These are phyloP conservation scores for Apiospora marii DNA, from an alignment of 2,329 filamentous ascomycete genomes.

Conservation along the genomic window DNA sequence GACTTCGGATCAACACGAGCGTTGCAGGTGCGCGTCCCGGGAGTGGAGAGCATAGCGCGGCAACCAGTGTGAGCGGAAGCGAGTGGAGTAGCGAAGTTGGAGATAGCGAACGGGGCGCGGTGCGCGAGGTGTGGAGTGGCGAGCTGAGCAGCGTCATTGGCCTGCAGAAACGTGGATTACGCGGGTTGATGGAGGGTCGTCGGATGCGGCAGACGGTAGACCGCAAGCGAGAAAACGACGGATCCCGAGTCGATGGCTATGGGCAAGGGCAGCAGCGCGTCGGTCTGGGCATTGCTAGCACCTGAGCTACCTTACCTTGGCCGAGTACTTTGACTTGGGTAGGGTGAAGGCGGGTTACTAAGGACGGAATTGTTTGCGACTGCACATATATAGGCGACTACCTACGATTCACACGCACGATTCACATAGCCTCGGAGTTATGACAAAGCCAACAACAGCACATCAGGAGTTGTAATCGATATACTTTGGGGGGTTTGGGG, in stretches of 20 bases:
- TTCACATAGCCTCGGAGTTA: slow-evolving; percentile 15
- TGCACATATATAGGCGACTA: slow-evolving; percentile 14
- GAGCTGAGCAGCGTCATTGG: slow-evolving; percentile 91
- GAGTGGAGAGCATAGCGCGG: slow-evolving; percentile 61
- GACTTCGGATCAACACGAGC: slow-evolving; percentile 61
- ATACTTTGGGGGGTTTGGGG: slow-evolving; percentile 7
- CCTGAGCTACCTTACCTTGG: background rate
- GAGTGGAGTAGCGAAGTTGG: slow-evolving; percentile 52
- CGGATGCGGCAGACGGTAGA: slow-evolving; percentile 63
- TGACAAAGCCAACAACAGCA: background rate
- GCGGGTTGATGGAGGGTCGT: slow-evolving; percentile 93
- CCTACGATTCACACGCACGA: background rate
- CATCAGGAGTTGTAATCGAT: slow-evolving; percentile 15
- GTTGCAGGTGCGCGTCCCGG: slow-evolving; percentile 54
- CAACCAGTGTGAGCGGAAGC: slow-evolving; percentile 58
- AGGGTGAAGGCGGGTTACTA: background rate
- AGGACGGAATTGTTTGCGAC: background rate
- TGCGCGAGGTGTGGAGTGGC: slow-evolving; percentile 78
- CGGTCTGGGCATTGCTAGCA: slow-evolving; percentile 22
- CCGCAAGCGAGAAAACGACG: slow-evolving; percentile 41
- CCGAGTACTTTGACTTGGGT: slow-evolving; percentile 1
- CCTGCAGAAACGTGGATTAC: slow-evolving; percentile 88
- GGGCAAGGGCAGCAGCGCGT: slow-evolving; percentile 5
- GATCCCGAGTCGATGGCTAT: background rate
- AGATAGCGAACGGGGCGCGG: slow-evolving; percentile 49